Evolutionary conservation across 2,329 filamentous ascomycete genomes (phyloP).

Genomic region (Cryphonectria nitschkei): DNA sequence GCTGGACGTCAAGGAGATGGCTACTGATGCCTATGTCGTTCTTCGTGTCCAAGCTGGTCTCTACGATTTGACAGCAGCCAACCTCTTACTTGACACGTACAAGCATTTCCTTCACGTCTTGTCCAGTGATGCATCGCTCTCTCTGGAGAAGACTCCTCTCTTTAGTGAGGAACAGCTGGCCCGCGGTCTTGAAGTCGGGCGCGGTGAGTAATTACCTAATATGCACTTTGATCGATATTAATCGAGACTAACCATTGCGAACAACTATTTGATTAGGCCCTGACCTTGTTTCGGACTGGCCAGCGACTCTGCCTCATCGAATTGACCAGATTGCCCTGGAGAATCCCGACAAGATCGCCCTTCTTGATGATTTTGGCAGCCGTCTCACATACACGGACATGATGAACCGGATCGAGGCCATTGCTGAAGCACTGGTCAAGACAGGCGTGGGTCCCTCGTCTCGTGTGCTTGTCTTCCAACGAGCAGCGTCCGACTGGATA

Average conservation of each 20-base stretch:
- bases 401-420: conserved; percentile 38
- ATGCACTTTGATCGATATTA: too few relatives aligned
- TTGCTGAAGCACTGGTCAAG: conserved; percentile 37
- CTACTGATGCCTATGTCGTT: neutral
- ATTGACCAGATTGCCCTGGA: conserved; percentile 40
- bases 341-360: conserved; percentile 26
- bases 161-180: conserved; percentile 18
- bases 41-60: neutral
- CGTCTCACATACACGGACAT: conserved; percentile 43
- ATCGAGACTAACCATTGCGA: neutral
- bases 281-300: neutral
- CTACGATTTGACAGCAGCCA: neutral
- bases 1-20: neutral
- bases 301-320: conserved; percentile 20
- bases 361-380: conserved; percentile 31
- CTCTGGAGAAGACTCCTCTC: neutral
- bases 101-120: neutral
- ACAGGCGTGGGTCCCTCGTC: conserved; percentile 22
- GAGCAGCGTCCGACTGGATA: conserved; percentile 42
- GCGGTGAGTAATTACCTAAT: conserved; percentile 15
- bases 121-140: neutral
- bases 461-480: conserved; percentile 45
- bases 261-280: neutral
- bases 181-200: conserved; percentile 31
- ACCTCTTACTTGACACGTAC: neutral